Evolutionary conservation across 1,139 yeast genomes (phyloP).

Genomic region (Sugiyamaella paludigena): DNA sequence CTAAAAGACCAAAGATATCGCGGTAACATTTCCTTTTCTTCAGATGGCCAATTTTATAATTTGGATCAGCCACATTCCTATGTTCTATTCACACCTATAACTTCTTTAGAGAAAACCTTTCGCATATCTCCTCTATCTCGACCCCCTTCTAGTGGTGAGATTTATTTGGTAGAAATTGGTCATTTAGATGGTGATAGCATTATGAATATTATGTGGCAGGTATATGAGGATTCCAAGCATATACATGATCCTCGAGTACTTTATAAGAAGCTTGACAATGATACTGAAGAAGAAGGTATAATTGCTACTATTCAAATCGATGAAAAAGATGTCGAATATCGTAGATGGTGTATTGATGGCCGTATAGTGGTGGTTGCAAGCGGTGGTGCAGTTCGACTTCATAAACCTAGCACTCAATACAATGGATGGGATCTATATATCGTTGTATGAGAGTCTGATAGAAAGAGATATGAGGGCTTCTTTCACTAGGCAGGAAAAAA

Average conservation of each 20-base stretch:
- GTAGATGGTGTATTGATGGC: constrained; percentile 42
- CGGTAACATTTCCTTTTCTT: constrained; percentile 37
- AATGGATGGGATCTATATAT: constrained; percentile 35
- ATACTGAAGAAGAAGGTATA: neutral
- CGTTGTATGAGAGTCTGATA: constrained; percentile 22
- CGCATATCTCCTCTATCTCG: constrained; percentile 69
- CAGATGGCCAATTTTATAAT: constrained; percentile 15
- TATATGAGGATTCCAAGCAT: constrained; percentile 59
- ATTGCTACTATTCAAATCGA: constrained; percentile 22
- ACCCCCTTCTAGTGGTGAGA: constrained; percentile 44
- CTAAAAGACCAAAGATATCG: constrained; percentile 49
- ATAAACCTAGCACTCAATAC: constrained; percentile 24
- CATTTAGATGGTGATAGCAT: constrained; percentile 43
- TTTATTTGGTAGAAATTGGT: constrained; percentile 57
- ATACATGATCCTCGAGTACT: constrained; percentile 40
- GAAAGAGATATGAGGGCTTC: neutral
- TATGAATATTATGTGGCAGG: constrained; percentile 56
- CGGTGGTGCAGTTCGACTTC: constrained; percentile 26
- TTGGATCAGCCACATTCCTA: constrained; percentile 57
- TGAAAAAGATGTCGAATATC: constrained; percentile 26
- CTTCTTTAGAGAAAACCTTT: constrained; percentile 65
- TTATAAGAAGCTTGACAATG: constrained; percentile 28
- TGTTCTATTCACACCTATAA: constrained; percentile 60
- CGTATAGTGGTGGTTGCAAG: constrained; percentile 28
- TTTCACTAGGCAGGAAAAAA: no score